Conservation (phyloP, 768 basidiomycete genomes). For the Pleurotus platypus region DNA sequence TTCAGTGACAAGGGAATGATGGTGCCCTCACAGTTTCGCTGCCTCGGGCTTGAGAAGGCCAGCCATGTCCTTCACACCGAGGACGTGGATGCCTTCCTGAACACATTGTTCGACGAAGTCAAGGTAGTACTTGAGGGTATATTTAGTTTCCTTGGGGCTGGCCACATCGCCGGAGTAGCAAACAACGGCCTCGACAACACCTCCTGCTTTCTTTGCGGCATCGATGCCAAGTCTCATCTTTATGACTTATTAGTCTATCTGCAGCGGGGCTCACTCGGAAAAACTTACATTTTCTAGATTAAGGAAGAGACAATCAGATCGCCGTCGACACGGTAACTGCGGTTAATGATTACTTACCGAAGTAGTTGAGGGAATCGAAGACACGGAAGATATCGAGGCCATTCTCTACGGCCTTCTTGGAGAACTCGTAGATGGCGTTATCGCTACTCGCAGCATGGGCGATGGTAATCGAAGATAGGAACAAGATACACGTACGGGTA, state of each 20-base stretch:
- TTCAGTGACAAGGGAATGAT: neutral
- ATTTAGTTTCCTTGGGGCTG: conserved; percentile 92
- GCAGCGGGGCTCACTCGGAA: neutral
- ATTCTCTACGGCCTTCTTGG: conserved; percentile 99
- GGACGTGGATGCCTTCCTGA: conserved; percentile 91
- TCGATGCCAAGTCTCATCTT: conserved; percentile 98
- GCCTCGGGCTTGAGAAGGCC: conserved; percentile 94
- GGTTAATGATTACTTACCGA: conserved; percentile 53
- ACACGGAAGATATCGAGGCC: conserved; percentile 99
- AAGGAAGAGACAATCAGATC: neutral
- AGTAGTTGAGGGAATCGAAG: conserved; percentile 98
- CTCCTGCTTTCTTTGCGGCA: conserved; percentile 98
- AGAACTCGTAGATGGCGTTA: conserved; percentile 99
- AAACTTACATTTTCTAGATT: conserved; percentile 66
- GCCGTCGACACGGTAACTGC: neutral
- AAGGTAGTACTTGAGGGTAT: conserved; percentile 96
- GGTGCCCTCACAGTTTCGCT: conserved; percentile 69
- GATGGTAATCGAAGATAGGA: neutral
- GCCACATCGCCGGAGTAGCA: conserved; percentile 99
- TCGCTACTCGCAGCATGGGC: conserved; percentile 47
- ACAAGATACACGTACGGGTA: conserved; percentile 69
- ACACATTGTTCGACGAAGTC: conserved; percentile 94
- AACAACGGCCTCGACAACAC: conserved; percentile 95
- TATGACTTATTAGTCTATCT: neutral
- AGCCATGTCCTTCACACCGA: conserved; percentile 99